Base-by-base conservation (phyloP, 2,329 filamentous ascomycete species). In the Pseudocercospora vitis region DNA sequence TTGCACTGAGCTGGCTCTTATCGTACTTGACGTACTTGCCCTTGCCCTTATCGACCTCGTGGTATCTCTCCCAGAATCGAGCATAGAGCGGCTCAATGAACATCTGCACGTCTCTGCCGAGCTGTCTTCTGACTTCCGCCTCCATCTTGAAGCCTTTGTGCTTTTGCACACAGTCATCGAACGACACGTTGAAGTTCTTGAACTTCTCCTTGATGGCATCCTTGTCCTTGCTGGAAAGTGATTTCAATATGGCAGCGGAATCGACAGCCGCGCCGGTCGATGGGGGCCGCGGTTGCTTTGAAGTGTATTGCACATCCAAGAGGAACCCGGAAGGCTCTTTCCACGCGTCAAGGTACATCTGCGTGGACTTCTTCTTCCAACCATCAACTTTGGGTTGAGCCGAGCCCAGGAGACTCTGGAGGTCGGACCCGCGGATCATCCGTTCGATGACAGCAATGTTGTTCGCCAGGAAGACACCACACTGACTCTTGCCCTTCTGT, bases 21-120 rank as follows among this genome's bases (percentile, higher is more conserved):
- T 96, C 91, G 70, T 96, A 97, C 76, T 95, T 96, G 70, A 95
- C 91, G 73, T 97, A 95, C 73, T 99, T 99, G 63, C 92, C 92
- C 74, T 91, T 95, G 55, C 94, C 94, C 77, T 96, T 96, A 74
- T 97, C 92, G 60, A 97, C 85, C 73, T 97, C 94, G 70, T 96
- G 91, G 70, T 99, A 99, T 23, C 92, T 83, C 73, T 97, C 94
- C 85, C 90, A 97, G 74, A 99, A 99, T 40, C 94, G 82, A 58
- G 87, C 88, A 74, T 99, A 99, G 11, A 99, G 79, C 50, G 92
- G 91, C 74, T 97, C 92, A 52, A 99, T 86, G 75, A 96, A 89
- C 64, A 86, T 86, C 70, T 94, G 89, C 59, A 97, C 86, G 67
- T 96, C 91, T 64, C 86, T 85, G 12, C 84, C 86, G 65, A 97